Conservation (phyloP, 345 rosid genomes). For the Bretschneidera sinensis region DNA sequence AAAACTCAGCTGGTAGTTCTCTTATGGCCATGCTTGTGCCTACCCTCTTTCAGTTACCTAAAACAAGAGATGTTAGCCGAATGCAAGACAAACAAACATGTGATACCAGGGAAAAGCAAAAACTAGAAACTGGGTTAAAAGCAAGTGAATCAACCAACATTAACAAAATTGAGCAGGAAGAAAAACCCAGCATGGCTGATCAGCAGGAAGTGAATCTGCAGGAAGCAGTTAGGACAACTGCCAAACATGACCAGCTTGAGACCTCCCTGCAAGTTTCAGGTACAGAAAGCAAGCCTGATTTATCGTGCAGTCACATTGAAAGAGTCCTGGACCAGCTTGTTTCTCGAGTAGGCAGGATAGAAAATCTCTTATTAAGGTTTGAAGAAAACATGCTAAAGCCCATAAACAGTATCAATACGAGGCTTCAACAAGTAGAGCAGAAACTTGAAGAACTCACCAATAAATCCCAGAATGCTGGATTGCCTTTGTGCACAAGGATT, state of each 20-base stretch:
- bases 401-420: slow-evolving; percentile 60
- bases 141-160: slow-evolving; percentile 17
- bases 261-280: slow-evolving; percentile 26
- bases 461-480: slow-evolving; percentile 33
- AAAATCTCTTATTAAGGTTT: slow-evolving; percentile 57
- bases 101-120: slow-evolving; percentile 15
- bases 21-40: slow-evolving; percentile 88
- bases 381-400: slow-evolving; percentile 84
- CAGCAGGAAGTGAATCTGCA: no score
- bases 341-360: slow-evolving; percentile 64
- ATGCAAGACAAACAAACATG: slow-evolving; percentile 27
- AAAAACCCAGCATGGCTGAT: slow-evolving; percentile 20
- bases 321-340: slow-evolving; percentile 57
- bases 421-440: slow-evolving; percentile 73
- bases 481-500: slow-evolving; percentile 32
- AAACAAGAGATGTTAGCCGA: slow-evolving; percentile 31
- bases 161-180: slow-evolving; percentile 25
- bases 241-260: slow-evolving; percentile 24
- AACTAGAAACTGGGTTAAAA: slow-evolving; percentile 16
- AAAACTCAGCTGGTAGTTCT: slow-evolving; percentile 46
- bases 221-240: slow-evolving; percentile 20
- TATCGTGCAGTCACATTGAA: slow-evolving; percentile 36
- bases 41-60: slow-evolving; percentile 62
- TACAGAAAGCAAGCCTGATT: slow-evolving; percentile 25
- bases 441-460: slow-evolving; percentile 59